Conservation (phyloP, 192 early-diverging fungal genomes). For the Diversispora eburnea region DNA sequence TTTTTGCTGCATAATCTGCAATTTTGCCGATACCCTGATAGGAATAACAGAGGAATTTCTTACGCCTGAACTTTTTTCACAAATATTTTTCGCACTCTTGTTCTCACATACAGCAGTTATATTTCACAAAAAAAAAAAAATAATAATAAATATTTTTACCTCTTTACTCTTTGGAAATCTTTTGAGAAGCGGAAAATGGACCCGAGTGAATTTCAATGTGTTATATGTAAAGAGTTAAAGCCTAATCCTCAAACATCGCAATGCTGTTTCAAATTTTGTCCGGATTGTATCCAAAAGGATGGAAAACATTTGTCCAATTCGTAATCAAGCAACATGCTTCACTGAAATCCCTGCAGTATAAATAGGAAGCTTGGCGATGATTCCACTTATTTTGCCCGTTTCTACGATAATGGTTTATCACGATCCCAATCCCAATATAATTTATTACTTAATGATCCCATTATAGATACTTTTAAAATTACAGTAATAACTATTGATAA, state of each 20-base stretch:
- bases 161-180: too few species aligned
- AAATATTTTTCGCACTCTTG: too few species aligned
- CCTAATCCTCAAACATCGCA: conserved; percentile 12
- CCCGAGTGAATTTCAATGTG: neutral
- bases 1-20: too few species aligned
- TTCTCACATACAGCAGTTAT: too few species aligned
- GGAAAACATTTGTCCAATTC: neutral
- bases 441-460: neutral
- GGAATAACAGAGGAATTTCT: too few species aligned
- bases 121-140: too few species aligned
- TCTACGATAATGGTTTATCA: too few species aligned
- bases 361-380: too few species aligned
- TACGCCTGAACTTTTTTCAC: too few species aligned
- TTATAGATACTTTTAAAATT: neutral
- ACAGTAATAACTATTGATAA: neutral
- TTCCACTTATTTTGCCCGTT: too few species aligned
- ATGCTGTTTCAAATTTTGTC: conserved; percentile 20
- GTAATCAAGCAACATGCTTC: neutral
- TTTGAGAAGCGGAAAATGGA: neutral
- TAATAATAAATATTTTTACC: too few species aligned
- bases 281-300: neutral
- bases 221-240: conserved; percentile 8
- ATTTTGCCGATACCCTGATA: too few species aligned
- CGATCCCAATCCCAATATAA: neutral
- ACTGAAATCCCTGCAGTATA: neutral